Evolutionary conservation across 2,329 filamentous ascomycete species (phyloP), one percentile per base, ranked within the genome.

Genomic region (Monosporascus sp.): DNA sequence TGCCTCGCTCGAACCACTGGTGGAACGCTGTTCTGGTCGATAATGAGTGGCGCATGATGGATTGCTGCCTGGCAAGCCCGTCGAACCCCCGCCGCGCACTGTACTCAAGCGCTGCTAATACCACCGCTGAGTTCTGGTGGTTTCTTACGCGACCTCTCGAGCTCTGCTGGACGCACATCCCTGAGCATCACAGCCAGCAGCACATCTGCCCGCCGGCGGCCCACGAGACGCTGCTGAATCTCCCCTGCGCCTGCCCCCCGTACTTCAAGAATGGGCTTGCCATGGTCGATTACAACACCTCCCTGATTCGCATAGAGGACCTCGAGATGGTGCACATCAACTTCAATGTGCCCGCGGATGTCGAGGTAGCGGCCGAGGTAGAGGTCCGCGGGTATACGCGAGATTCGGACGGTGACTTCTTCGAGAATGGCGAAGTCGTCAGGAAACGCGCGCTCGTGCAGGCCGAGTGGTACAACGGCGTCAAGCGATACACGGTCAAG

Each of bases 21-120:
- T 99, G 94, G 94, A 99, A 99, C 63, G 86, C 91, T 1, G 90
- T 97, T 19, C 75, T 97, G 37, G 86, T 97, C 8, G 94, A 99
- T 69, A 87, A 89, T 22, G 91, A 97, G 72, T 99, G 94, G 94
- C 88, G 94, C 49, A 88, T 97, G 60, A 90, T 99, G 76, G 94
- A 99, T 70, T 94, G 91, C 69, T 95, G 91, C 37, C 78, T 99
- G 48, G 91, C 94, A 4, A 92, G 88, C 58, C 92, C 93, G 14
- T 96, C 93, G 0, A 91, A 97, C 64, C 93, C 94, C 9, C 85
- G 83, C 53, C 83, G 95, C 48, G 78, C 76, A 17, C 76, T 85
- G 34, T 97, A 95, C 71, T 95, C 91, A 16, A 89, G 82, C 61
- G 81, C 81, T 26, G 82, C 82, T 54, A 83, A 79, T 55, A 82